Evolutionary conservation across 2,329 filamentous ascomycete genomes (phyloP), one percentile per base, ranked within the genome.

Genomic region (Meredithiella fracta): DNA sequence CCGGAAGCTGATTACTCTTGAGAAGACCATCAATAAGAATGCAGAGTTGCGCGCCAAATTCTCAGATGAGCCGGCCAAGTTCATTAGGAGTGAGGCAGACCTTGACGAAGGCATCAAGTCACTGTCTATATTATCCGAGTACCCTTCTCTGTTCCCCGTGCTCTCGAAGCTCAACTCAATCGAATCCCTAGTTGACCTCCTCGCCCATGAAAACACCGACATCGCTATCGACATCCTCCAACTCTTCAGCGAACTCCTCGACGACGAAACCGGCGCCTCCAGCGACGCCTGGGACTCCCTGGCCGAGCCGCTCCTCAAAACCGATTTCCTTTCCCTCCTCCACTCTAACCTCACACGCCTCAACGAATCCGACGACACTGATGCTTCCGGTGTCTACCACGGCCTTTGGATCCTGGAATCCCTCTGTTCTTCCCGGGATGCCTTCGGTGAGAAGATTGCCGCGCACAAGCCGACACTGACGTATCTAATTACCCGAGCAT

Each of bases 141-240:
- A 97, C 65, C 77, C 90, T 2, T 83, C 86, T 59, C 75, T 95
- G 20, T 96, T 92, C 67, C 72, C 72, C 11, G 86, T 94, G 59
- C 89, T 95, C 64, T 82, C 84, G 31, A 82, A 80, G 61, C 73
- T 89, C 53, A 85, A 86, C 20, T 85, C 81, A 58, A 80, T 82
- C 0, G 78, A 70, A 3, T 90, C 83, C 55, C 69, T 98, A 53
- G 87, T 94, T 1, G 79, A 83, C 1, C 69, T 98, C 54, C 72
- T 98, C 51, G 84, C 91, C 15, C 92, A 98, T 66, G 92, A 98
- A 63, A 98, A 98, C 66, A 91, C 90, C 0, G 92, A 98, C 65
- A 94, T 98, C 61, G 89, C 92, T 9, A 94, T 97, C 63, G 86
- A 85, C 60, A 86, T 85, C 0, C 82, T 95, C 52, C 86, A 97